phyloP scores from a whole-genome alignment of 139 green algal species.

The Micractinium sp. region DNA sequence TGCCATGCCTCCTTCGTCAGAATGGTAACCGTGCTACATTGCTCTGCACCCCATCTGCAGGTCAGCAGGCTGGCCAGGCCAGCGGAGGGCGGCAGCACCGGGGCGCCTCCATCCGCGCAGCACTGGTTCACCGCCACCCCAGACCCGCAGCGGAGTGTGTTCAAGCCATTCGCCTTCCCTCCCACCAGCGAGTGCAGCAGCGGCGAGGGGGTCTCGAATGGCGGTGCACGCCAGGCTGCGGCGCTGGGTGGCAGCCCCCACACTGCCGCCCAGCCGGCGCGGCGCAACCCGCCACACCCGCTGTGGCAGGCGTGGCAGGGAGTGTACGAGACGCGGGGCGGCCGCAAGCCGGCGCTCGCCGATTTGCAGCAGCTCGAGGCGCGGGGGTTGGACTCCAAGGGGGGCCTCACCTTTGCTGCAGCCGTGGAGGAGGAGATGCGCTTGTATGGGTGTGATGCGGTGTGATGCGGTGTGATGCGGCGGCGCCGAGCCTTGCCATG shows the following conservation, averaged over 20 bases:
- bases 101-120: background rate
- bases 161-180: conserved; percentile 38
- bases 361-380: conserved; percentile 13
- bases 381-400: background rate
- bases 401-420: background rate
- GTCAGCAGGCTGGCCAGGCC: conserved; percentile 10
- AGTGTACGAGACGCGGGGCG: conserved; percentile 1
- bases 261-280: background rate
- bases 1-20: background rate
- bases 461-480: too few relatives aligned
- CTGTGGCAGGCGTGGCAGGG: conserved; percentile 34
- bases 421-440: conserved; percentile 27
- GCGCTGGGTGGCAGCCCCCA: background rate
- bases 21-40: too few relatives aligned
- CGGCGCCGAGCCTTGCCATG: too few relatives aligned
- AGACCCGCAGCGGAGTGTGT: conserved; percentile 33
- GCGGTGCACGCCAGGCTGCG: too few relatives aligned
- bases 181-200: background rate
- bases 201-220: background rate
- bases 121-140: conserved; percentile 46
- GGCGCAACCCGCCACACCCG: conserved; percentile 18
- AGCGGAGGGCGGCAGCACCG: background rate
- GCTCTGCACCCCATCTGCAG: background rate
- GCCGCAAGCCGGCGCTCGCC: background rate
- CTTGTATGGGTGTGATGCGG: conserved; percentile 5